phyloP scores from a whole-genome alignment of 2,329 filamentous ascomycete species.

The Claviceps arundinis region DNA sequence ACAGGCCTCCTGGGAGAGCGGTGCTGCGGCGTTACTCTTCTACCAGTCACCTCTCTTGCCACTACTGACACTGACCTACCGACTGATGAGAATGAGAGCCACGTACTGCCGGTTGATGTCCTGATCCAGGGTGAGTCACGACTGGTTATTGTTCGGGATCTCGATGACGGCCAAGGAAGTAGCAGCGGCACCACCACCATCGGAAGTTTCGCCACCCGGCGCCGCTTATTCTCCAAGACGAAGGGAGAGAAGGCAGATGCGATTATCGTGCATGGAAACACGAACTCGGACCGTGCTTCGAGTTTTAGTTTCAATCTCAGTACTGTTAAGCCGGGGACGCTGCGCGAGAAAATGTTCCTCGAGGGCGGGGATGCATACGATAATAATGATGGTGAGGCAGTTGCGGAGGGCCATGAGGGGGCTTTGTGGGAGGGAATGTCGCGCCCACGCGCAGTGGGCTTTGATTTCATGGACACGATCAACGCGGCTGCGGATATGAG shows the following conservation, averaged over 20 bases:
- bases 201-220: constrained; percentile 24
- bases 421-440: constrained; percentile 12
- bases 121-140: constrained; percentile 42
- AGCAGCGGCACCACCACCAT: constrained; percentile 15
- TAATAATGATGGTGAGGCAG: too few relatives aligned
- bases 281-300: constrained; percentile 21
- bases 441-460: constrained; percentile 22
- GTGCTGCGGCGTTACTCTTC: constrained; percentile 37
- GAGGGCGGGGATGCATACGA: constrained; percentile 12
- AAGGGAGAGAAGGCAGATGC: constrained; percentile 31
- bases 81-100: constrained; percentile 17
- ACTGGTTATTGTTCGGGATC: constrained; percentile 40
- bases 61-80: constrained; percentile 13
- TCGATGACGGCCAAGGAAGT: constrained; percentile 32
- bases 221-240: constrained; percentile 20
- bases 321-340: constrained; percentile 26
- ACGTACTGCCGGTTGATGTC: constrained; percentile 34
- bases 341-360: constrained; percentile 18
- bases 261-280: constrained; percentile 38
- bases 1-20: constrained; percentile 44
- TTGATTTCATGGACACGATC: constrained; percentile 39
- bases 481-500: constrained; percentile 38
- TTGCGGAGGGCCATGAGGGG: constrained; percentile 9
- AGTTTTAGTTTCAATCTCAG: constrained; percentile 39
- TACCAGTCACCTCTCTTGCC: constrained; percentile 18